phyloP scores from a whole-genome alignment of 768 basidiomycete species.

The Rhizopogon roseolus region DNA sequence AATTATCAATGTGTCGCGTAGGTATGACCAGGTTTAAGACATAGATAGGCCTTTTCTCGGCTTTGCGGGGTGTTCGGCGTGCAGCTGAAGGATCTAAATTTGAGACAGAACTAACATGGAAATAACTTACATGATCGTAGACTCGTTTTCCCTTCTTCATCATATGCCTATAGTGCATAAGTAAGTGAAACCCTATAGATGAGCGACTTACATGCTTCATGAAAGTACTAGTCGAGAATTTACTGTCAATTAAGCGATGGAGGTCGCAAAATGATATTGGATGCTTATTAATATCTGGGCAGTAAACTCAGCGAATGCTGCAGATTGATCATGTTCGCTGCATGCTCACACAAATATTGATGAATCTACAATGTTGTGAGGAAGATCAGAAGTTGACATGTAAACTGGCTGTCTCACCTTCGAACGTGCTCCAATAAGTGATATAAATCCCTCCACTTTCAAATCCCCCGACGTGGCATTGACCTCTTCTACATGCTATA shows the following conservation, averaged over 20 bases:
- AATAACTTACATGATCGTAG: conserved; percentile 14
- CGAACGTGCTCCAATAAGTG: conserved; percentile 67
- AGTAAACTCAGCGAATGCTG: background rate
- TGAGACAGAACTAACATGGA: conserved; percentile 10
- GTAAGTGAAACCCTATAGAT: background rate
- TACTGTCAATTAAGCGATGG: conserved; percentile 59
- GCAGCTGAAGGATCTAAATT: conserved; percentile 31
- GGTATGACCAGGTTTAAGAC: conserved; percentile 74
- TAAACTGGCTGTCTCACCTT: conserved; percentile 45
- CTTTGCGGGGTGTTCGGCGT: conserved; percentile 74
- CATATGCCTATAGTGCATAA: conserved; percentile 49
- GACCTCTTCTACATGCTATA: conserved; percentile 68
- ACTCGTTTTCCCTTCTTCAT: conserved; percentile 54
- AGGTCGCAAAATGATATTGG: conserved; percentile 62
- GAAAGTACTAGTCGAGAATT: conserved; percentile 68
- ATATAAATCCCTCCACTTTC: conserved; percentile 78
- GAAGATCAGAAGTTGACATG: conserved; percentile 13
- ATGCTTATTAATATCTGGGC: conserved; percentile 75
- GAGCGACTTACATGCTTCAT: conserved; percentile 54
- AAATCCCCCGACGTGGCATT: conserved; percentile 42
- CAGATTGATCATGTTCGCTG: background rate
- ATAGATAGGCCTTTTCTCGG: conserved; percentile 77
- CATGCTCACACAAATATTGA: conserved; percentile 77
- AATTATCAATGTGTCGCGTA: conserved; percentile 64
- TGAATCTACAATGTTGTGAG: conserved; percentile 47